Base-by-base conservation (phyloP, 1,139 yeast species). In the Suhomyces wounanorum region DNA sequence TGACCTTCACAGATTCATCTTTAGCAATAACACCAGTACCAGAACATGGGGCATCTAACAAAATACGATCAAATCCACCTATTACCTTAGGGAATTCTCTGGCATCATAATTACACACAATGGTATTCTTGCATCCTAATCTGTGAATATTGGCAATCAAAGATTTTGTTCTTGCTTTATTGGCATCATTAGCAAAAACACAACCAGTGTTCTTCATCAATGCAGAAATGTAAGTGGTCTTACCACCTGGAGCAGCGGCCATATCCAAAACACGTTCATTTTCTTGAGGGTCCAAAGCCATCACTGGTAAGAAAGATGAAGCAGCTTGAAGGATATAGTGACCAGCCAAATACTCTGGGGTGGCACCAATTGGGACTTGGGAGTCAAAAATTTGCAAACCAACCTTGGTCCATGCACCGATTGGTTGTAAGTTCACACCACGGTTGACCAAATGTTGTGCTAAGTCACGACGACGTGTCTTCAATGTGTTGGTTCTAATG, bases 171-270 rank as follows among this genome's bases (percentile, higher is more conserved):
- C 99, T 86, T 28, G 96, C 90, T 69, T 92, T 94, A 75, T 90
- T 92, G 53, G 96, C 88, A 75, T 95, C 99, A 70, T 95, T 95
- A 50, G 99, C 99, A 68, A 95, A 92, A 16, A 95, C 88, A 68
- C 96, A 86, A 36, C 99, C 99, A 3, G 99, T 94, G 69, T 94
- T 95, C 68, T 95, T 95, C 98, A 94, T 94, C 72, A 92, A 74
- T 0, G 99, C 99, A 40, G 97, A 85, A 52, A 95, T 85, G 66
- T 91, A 94, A 1, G 99, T 94, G 10, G 99, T 91, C 67, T 95
- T 95, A 72, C 99, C 99, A 76, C 99, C 99, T 59, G 99, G 99
- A 18, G 99, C 98, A 52, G 99, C 96, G 40, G 99, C 99, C 99
- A 95, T 95, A 75, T 95, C 99, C 58, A 95, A 78, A 45, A 95